Percentiles rank a stretch among this genome's conserved stretches.
Evolutionary conservation across 2,329 filamentous ascomycete genomes (phyloP).

Genomic region (Scytalidium lignicola): DNA sequence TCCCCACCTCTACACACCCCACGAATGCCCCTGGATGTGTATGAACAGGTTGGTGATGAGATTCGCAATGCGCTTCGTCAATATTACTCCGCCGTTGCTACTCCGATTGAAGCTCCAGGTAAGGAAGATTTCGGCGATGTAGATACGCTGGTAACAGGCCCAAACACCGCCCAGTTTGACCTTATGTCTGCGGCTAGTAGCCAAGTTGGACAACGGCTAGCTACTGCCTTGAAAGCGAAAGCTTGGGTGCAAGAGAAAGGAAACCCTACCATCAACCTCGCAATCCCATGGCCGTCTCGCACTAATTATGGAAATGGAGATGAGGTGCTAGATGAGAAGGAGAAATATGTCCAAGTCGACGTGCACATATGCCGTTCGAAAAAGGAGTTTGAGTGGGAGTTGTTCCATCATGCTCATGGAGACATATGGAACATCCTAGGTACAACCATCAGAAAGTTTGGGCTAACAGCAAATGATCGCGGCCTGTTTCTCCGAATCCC

Average conservation of each 20-base stretch:
- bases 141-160: constrained; percentile 57
- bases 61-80: constrained; percentile 42
- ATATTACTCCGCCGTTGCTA: constrained; percentile 50
- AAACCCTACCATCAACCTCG: constrained; percentile 40
- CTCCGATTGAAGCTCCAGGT: constrained; percentile 62
- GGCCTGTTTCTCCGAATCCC: constrained; percentile 62
- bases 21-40: constrained; percentile 57
- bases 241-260: constrained; percentile 26
- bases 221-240: constrained; percentile 40
- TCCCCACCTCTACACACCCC: constrained; percentile 51
- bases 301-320: neutral
- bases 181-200: neutral
- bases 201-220: constrained; percentile 27
- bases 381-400: constrained; percentile 51
- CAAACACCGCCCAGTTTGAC: constrained; percentile 12
- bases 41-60: constrained; percentile 43
- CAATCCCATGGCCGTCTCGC: constrained; percentile 47
- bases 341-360: constrained; percentile 63
- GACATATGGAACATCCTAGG: constrained; percentile 66
- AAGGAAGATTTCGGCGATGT: constrained; percentile 69
- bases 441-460: constrained; percentile 55
- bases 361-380: constrained; percentile 47
- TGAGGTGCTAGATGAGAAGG: constrained; percentile 9
- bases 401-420: constrained; percentile 68
- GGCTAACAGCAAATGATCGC: constrained; percentile 59